Base-by-base conservation (phyloP, 164 flowering plant genomes). In the Chimonanthus praecox region DNA sequence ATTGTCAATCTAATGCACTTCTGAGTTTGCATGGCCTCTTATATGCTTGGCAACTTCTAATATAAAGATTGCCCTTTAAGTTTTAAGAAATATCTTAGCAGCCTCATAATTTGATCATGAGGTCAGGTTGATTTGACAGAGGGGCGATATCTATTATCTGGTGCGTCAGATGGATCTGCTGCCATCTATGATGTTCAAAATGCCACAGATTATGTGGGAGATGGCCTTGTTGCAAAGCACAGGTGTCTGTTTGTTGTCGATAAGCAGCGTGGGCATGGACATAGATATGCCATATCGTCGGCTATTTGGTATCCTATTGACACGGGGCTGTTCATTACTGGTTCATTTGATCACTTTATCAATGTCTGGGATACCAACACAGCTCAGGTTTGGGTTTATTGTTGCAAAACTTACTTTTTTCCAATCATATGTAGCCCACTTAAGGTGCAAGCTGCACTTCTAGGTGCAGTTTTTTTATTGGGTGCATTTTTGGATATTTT, bases 331-430 rank as follows among this genome's bases (percentile, higher is more conserved):
- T 93, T 95, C 69, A 49, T 95, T 58, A 93, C 98, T 0, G 98
- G 96, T 54, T 93, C 97, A 9, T 92, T 83, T 83, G 99, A 95
- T 83, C 93, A 90, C 71, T 80, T 80, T 73, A 80, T 93, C 60
- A 95, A 93, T 77, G 97, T 95, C 33, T 95, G 98, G 98, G 99
- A 95, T 79, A 95, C 99, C 6, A 94, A 94, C 76, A 85, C 88
- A 4, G 84, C 83, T 51, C 96, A 88, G 84, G 97, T 90, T 66
- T 4, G 49, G 71, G 63, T 44, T 49, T 11, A 18, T 43, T 60
- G 67, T 66, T 7, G 4, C 5, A 50, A 46, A 16, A 51, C 13
- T 11, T 69, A 63, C 48, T 63, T 47, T 71, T 20, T 8, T 43
- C 47, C 7, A 5, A 45, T 3, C 47, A 48, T 10, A 47, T 6